Percentiles rank a stretch among this genome's conserved stretches.
phyloP scores from a whole-genome alignment of 163 green algal species.

The Scenedesmus sp. region DNA sequence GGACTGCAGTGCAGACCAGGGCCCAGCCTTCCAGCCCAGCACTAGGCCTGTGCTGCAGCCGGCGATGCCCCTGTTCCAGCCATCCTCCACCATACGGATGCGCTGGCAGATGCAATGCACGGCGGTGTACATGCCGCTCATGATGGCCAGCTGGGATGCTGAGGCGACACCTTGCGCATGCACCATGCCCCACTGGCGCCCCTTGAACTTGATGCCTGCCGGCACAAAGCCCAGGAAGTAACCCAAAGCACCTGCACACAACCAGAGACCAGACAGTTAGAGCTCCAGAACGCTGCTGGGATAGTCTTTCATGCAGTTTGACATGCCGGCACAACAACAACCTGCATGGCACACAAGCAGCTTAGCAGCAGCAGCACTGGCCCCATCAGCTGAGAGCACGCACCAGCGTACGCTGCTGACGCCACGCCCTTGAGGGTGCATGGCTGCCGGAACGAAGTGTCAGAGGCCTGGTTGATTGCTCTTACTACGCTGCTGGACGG shows the following conservation, averaged over 20 bases:
- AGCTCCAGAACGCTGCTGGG: neutral
- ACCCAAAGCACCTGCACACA: slow-evolving; percentile 9
- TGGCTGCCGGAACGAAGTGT: slow-evolving; percentile 10
- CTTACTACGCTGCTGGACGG: neutral
- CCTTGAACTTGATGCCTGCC: slow-evolving; percentile 46
- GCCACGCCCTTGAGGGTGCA: slow-evolving; percentile 52
- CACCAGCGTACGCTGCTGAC: slow-evolving; percentile 24
- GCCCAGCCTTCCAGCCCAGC: slow-evolving; percentile 49
- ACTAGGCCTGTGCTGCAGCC: slow-evolving; percentile 58
- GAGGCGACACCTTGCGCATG: slow-evolving; percentile 42
- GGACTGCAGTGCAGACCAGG: slow-evolving; percentile 50
- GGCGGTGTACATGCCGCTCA: slow-evolving; percentile 54
- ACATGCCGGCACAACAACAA: neutral
- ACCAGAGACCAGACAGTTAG: neutral
- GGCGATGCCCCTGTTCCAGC: slow-evolving; percentile 55
- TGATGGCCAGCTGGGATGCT: slow-evolving; percentile 28
- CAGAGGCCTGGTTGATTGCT: neutral
- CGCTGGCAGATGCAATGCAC: slow-evolving; percentile 57
- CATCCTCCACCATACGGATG: slow-evolving; percentile 54
- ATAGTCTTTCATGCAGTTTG: neutral
- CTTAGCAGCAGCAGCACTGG: slow-evolving; percentile 5
- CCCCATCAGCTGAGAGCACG: neutral
- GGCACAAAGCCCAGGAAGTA: slow-evolving; percentile 54
- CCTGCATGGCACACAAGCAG: neutral
- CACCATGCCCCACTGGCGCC: slow-evolving; percentile 41